Evolutionary conservation across 164 flowering plant species (phyloP), one percentile per base, ranked within the genome.

Genomic region (Saururus chinensis): DNA sequence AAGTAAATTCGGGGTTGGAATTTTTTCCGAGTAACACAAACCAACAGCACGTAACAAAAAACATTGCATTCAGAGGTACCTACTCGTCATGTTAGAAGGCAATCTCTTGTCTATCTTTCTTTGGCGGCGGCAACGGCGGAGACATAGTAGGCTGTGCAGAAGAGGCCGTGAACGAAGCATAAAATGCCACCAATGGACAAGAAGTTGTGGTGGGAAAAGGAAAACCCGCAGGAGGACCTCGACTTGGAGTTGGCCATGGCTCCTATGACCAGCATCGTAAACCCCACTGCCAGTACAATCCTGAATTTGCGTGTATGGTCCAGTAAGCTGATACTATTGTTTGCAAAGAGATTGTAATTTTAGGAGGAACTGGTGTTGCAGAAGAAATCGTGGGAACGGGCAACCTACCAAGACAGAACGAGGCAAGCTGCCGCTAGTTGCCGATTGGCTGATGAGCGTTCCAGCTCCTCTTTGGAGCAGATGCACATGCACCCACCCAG

Each of bases 91-190:
- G 49, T 12, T 45, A 2, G 17, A 17, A 45, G 49, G 17, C 17
- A 3, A 2, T 12, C 16, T 45, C 14, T 8, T 45, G 11, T 45
- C 14, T 45, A 12, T 45, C 14, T 45, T 40, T 55, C 63, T 23
- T 75, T 30, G 53, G 62, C 30, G 7, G 71, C 48, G 2, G 87
- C 83, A 61, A 66, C 77, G 53, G 92, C 75, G 49, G 93, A 73
- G 60, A 80, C 84, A 60, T 86, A 86, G 69, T 75, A 87, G 0
- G 86, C 85, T 26, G 82, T 79, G 56, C 80, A 74, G 66, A 83
- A 86, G 19, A 84, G 71, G 2, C 69, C 93, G 78, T 92, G 98
- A 62, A 92, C 83, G 62, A 92, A 79, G 64, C 98, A 92, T 40
- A 80, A 22, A 35, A 92, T 80, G 30, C 98, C 98, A 65, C 96